A percentile compares a stretch with the other conserved stretches of the same genome.
Conservation (phyloP, 768 basidiomycete species). For the Russula griseocarnosa region DNA sequence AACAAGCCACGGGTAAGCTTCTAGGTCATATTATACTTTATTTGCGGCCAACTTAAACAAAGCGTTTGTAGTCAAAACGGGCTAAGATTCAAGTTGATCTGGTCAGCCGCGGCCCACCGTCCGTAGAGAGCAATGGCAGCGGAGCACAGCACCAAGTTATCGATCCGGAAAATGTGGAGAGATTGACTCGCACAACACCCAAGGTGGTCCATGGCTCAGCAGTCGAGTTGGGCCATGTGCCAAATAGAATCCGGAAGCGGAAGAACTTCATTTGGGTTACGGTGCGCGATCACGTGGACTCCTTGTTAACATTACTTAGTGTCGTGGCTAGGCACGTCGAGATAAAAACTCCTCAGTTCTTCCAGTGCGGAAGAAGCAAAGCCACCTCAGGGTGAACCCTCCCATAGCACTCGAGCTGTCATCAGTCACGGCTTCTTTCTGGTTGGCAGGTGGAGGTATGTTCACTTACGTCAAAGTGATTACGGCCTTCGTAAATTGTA, state of each 20-base stretch:
- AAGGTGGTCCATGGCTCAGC: constrained; percentile 12
- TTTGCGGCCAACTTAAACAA: not conserved
- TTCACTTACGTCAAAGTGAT: not conserved
- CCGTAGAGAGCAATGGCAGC: no score
- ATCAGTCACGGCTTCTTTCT: constrained; percentile 7
- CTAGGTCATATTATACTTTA: not conserved
- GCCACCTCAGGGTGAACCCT: not conserved
- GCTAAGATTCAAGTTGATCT: not conserved
- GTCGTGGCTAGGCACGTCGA: constrained; percentile 9
- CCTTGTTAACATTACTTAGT: no score
- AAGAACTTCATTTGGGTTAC: constrained; percentile 20
- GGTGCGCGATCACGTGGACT: not conserved
- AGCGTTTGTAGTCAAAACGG: constrained; percentile 1
- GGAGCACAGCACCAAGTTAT: not conserved
- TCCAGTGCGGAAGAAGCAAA: not conserved
- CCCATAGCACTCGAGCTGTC: not conserved
- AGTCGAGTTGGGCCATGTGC: not conserved
- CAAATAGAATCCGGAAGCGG: not conserved
- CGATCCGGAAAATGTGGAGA: not conserved
- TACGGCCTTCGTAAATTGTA: not conserved
- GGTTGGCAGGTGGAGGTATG: constrained; percentile 20
- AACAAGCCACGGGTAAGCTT: not conserved
- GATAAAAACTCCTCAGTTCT: not conserved
- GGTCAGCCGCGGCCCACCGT: not conserved
- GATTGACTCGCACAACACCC: not conserved